Percentiles rank a stretch among this genome's conserved stretches.
Evolutionary conservation across 768 basidiomycete genomes (phyloP).

Genomic region (Leccinum disarticulatum): DNA sequence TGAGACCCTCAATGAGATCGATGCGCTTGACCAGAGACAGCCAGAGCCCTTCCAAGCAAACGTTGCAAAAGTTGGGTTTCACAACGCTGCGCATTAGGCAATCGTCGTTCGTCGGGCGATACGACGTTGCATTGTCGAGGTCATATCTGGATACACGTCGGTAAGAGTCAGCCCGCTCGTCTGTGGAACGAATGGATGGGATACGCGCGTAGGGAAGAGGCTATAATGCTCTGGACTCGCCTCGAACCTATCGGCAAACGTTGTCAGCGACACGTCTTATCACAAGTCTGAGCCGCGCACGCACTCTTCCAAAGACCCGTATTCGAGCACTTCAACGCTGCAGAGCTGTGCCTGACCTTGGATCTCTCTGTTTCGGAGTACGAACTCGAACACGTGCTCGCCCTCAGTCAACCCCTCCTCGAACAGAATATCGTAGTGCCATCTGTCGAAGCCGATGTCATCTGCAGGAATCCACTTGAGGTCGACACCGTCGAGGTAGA

Average conservation of each 20-base stretch:
- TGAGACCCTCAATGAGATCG: conserved; percentile 58
- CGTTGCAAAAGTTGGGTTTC: conserved; percentile 70
- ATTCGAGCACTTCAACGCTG: conserved; percentile 72
- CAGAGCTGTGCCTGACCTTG: conserved; percentile 71
- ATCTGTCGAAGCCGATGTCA: conserved; percentile 66
- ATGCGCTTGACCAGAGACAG: conserved; percentile 57
- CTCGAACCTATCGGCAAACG: conserved; percentile 46
- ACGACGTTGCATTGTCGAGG: conserved; percentile 56
- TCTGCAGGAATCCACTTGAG: conserved; percentile 52
- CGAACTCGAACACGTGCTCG: conserved; percentile 59
- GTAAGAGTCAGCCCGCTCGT: not conserved
- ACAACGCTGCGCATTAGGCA: conserved; percentile 79
- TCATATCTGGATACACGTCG: conserved; percentile 46
- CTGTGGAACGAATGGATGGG: not conserved
- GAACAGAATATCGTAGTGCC: conserved; percentile 67
- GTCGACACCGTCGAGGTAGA: conserved; percentile 60
- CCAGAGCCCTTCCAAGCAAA: conserved; percentile 77
- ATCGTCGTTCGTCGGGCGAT: conserved; percentile 81
- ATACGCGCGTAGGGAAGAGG: conserved; percentile 65
- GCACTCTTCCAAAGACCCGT: conserved; percentile 63
- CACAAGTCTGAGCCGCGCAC: not conserved
- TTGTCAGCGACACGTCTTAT: not conserved
- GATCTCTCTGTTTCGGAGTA: conserved; percentile 44
- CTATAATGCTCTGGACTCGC: conserved; percentile 57
- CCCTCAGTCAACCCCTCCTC: conserved; percentile 45